Base-by-base conservation (phyloP, 441 rosid species). In the Mallotus repandus region DNA sequence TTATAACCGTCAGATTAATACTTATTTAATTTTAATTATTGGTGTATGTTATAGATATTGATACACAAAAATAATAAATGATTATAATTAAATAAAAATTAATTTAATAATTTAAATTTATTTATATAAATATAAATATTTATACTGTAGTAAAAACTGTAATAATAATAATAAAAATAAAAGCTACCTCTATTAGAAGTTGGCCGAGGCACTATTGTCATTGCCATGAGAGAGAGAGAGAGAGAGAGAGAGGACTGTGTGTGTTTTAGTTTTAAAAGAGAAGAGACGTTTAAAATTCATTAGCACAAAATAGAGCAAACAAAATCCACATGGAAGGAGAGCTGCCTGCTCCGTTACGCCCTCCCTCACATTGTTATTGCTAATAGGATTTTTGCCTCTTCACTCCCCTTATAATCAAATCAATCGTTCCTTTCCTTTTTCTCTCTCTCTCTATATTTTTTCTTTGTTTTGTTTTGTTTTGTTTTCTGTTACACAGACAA, bases 301-400 rank as follows among this genome's bases (percentile, higher is more conserved):
- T 74, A 7, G 43, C 61, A 63, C 21, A 48, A 10, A 3, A 1
- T 10, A 64, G 64, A 69, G 70, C 72, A 70, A 68, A 71, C 81
- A 72, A 77, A 63, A 80, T 86, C 58, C 58, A 83, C 89, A 89
- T 83, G 89, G 90, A 83, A 84, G 71, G 59, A 62, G 81, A 74
- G 69, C 84, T 75, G 67, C 82, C 79, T 66, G 88, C 84, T 73
- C 89, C 87, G 89, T 87, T 85, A 80, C 85, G 73, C 78, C 76
- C 82, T 79, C 78, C 74, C 80, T 66, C 79, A 19, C 75, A 61
- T 77, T 68, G 67, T 76, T 69, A 16, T 38, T 64, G 5, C 48
- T 52, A 14, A 58, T 84, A 72, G 80, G 83, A 80, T 74, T 82
- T 69, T 29, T 16, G 19, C 8, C 41, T 15, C 6, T 8, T 38